These are phyloP conservation scores for Penicillium desertorum DNA, from an alignment of 495 filamentous ascomycete genomes.

Conservation along the genomic window DNA sequence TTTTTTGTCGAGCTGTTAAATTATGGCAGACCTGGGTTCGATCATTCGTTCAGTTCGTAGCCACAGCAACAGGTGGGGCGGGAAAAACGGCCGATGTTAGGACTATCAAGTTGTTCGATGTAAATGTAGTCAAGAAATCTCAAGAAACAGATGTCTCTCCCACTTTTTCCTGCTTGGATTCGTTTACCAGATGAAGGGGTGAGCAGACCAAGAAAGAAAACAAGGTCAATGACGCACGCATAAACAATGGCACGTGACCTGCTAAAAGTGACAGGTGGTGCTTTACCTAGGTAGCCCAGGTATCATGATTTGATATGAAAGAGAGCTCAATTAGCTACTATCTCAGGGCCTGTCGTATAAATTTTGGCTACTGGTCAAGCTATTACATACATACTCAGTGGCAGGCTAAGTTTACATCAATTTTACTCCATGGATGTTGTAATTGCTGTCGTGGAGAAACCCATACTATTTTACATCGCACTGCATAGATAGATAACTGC, in stretches of 20 bases:
- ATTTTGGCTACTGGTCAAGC: too few species aligned
- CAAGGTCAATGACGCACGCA: slow-evolving; percentile 19
- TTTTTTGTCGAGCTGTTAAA: slow-evolving; percentile 25
- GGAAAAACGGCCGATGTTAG: slow-evolving; percentile 4
- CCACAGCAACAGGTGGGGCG: slow-evolving; percentile 41
- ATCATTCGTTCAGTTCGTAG: slow-evolving; percentile 32
- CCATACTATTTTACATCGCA: too few species aligned
- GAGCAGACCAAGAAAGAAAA: neutral
- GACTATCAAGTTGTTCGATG: neutral
- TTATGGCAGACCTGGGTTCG: slow-evolving; percentile 25
- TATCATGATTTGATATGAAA: neutral
- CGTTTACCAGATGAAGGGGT: neutral
- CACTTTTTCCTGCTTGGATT: neutral
- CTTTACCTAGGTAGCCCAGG: neutral
- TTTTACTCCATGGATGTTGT: too few species aligned
- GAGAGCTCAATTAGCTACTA: too few species aligned
- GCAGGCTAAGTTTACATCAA: too few species aligned
- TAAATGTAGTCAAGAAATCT: neutral
- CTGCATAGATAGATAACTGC: too few species aligned
- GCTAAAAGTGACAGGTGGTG: neutral
- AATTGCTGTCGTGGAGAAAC: too few species aligned
- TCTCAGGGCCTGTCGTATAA: too few species aligned
- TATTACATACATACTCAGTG: too few species aligned
- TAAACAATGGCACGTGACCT: slow-evolving; percentile 25
- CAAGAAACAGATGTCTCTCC: neutral